These are phyloP conservation scores for Hericium rajendrae DNA, from an alignment of 768 basidiomycete genomes.

Conservation along the genomic window DNA sequence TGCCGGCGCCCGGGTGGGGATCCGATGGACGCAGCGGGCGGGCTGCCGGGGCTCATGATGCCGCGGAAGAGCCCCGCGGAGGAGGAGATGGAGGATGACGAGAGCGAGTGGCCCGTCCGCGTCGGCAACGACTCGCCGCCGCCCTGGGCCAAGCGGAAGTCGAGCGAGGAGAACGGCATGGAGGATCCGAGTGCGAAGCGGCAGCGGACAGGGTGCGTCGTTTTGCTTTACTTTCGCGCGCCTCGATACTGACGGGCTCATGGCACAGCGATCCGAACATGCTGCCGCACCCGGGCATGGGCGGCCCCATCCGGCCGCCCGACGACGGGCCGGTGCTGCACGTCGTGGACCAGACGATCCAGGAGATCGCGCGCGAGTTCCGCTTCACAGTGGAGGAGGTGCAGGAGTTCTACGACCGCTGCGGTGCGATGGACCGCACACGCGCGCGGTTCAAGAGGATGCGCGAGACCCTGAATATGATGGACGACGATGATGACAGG, in stretches of 20 bases:
- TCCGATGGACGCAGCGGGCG: constrained; percentile 16
- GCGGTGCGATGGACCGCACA: constrained; percentile 62
- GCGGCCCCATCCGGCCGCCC: constrained; percentile 4
- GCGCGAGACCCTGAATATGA: constrained; percentile 33
- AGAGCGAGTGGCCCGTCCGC: constrained; percentile 57
- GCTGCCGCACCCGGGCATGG: background rate
- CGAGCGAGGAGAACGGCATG: constrained; percentile 26
- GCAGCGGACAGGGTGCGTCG: constrained; percentile 30
- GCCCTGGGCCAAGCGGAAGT: constrained; percentile 56
- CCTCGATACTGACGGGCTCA: too few relatives aligned
- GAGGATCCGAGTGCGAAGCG: constrained; percentile 29
- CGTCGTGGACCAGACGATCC: constrained; percentile 56
- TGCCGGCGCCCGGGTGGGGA: constrained; percentile 6
- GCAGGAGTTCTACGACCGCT: constrained; percentile 66
- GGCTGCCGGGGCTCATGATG: constrained; percentile 11
- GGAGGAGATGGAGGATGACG: constrained; percentile 61
- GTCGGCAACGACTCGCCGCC: constrained; percentile 58
- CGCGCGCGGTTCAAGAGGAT: constrained; percentile 56
- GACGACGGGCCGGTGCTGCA: constrained; percentile 28
- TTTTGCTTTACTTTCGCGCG: background rate
- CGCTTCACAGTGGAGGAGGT: constrained; percentile 72
- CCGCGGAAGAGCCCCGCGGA: constrained; percentile 40
- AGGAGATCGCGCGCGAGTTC: constrained; percentile 57
- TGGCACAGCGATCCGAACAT: background rate
- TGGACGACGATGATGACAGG: constrained; percentile 7